Evolutionary conservation across 192 early-diverging fungal species (phyloP).

Genomic region (Mortierella antarctica): DNA sequence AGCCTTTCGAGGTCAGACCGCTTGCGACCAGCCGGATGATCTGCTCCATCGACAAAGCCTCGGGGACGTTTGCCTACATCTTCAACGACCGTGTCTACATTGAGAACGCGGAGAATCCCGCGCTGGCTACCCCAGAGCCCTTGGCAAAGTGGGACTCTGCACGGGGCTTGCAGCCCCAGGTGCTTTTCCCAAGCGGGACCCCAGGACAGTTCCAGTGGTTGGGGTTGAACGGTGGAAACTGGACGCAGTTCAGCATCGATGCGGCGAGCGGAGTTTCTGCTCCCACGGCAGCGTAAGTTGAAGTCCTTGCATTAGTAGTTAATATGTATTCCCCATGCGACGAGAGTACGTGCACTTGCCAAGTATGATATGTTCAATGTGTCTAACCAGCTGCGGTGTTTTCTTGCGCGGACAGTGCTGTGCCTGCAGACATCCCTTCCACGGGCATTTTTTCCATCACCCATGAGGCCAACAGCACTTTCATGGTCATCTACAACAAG

Average conservation of each 20-base stretch:
- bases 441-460: conserved; percentile 3
- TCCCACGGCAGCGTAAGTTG: conserved; percentile 22
- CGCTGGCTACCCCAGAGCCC: conserved; percentile 6
- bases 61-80: conserved; percentile 36
- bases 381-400: not conserved
- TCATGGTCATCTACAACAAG: conserved; percentile 30
- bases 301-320: not conserved
- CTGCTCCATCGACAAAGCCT: conserved; percentile 29
- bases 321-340: not conserved
- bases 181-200: conserved; percentile 1
- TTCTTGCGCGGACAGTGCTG: conserved; percentile 5
- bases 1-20: not conserved
- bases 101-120: conserved; percentile 15
- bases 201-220: conserved; percentile 45
- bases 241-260: conserved; percentile 14
- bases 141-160: conserved; percentile 18
- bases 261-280: conserved; percentile 19
- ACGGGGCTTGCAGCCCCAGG: conserved; percentile 11
- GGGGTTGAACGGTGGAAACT: conserved; percentile 21
- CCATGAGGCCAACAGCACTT: conserved; percentile 15
- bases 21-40: conserved; percentile 23
- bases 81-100: conserved; percentile 41
- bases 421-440: conserved; percentile 28
- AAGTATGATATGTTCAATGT: not conserved
- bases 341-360: not conserved